Conservation (phyloP, 2,329 filamentous ascomycete species). For the Sclerotinia subarctica region DNA sequence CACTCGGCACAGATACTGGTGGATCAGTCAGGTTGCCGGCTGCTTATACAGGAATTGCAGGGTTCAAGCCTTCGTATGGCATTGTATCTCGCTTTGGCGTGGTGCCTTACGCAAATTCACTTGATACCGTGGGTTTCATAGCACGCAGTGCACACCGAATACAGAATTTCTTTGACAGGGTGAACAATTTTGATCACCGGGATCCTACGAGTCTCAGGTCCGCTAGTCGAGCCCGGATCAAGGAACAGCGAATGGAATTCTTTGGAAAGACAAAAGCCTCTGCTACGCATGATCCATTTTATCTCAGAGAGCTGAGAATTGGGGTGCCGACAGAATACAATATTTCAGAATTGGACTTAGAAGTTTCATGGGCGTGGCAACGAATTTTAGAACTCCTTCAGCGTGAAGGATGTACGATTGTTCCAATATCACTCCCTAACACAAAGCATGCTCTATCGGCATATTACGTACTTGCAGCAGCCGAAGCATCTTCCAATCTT, state of each 20-base stretch:
- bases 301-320: conserved; percentile 42
- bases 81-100: conserved; percentile 66
- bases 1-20: conserved; percentile 86
- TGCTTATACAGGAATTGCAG: conserved; percentile 65
- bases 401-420: conserved; percentile 64
- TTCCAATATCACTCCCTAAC: conserved; percentile 75
- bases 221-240: conserved; percentile 42
- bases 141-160: conserved; percentile 43
- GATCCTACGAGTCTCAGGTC: conserved; percentile 54
- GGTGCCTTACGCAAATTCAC: conserved; percentile 69
- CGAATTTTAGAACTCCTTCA: conserved; percentile 58
- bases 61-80: conserved; percentile 73
- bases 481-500: conserved; percentile 92
- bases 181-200: conserved; percentile 23
- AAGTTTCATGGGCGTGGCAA: conserved; percentile 69
- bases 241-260: conserved; percentile 8
- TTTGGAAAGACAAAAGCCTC: neutral
- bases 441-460: conserved; percentile 84
- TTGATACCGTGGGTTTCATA: conserved; percentile 69
- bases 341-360: conserved; percentile 70
- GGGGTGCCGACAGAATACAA: conserved; percentile 78
- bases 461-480: conserved; percentile 93
- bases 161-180: conserved; percentile 33
- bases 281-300: neutral
- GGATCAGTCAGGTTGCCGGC: conserved; percentile 69